phyloP scores from a whole-genome alignment of 2,329 filamentous ascomycete genomes.

The Elsinoe fawcettii region DNA sequence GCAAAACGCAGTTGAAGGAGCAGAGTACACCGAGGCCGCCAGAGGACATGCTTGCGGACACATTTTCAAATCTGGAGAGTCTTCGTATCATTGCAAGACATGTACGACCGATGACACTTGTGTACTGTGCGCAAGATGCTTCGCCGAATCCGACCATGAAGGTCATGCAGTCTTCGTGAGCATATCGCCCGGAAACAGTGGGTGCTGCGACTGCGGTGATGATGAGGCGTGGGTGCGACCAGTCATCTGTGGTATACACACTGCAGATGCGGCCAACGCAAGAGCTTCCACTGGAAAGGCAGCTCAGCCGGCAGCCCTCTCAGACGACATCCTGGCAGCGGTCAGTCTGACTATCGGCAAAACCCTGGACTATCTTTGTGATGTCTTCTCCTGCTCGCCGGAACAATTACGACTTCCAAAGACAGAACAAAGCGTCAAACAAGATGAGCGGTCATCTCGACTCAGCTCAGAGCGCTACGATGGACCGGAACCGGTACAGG shows the following conservation, averaged over 20 bases:
- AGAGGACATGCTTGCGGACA: slow-evolving; percentile 92
- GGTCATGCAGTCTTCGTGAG: slow-evolving; percentile 86
- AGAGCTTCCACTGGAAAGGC: slow-evolving; percentile 49
- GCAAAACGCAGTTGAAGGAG: slow-evolving; percentile 86
- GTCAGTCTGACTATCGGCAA: slow-evolving; percentile 81
- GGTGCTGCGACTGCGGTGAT: slow-evolving; percentile 96
- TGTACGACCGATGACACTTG: slow-evolving; percentile 94
- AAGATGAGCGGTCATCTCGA: slow-evolving; percentile 74
- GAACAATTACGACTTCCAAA: slow-evolving; percentile 87
- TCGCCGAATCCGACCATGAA: slow-evolving; percentile 89
- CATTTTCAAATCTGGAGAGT: slow-evolving; percentile 92
- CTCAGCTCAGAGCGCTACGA: slow-evolving; percentile 67
- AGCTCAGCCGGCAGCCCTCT: slow-evolving; percentile 43
- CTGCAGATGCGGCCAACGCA: slow-evolving; percentile 39
- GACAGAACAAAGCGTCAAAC: slow-evolving; percentile 67
- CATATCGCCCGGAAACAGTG: slow-evolving; percentile 82
- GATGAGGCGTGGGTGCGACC: slow-evolving; percentile 86
- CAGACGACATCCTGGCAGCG: slow-evolving; percentile 65
- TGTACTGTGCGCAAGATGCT: slow-evolving; percentile 87
- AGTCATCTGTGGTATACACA: slow-evolving; percentile 89
- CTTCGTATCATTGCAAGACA: slow-evolving; percentile 87
- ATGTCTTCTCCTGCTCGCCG: slow-evolving; percentile 94
- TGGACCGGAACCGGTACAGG: slow-evolving; percentile 48
- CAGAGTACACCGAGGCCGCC: slow-evolving; percentile 87
- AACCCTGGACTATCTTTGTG: slow-evolving; percentile 88